Evolutionary conservation across 306 rosid genomes (phyloP).

Genomic region (Cicer cuneatum): DNA sequence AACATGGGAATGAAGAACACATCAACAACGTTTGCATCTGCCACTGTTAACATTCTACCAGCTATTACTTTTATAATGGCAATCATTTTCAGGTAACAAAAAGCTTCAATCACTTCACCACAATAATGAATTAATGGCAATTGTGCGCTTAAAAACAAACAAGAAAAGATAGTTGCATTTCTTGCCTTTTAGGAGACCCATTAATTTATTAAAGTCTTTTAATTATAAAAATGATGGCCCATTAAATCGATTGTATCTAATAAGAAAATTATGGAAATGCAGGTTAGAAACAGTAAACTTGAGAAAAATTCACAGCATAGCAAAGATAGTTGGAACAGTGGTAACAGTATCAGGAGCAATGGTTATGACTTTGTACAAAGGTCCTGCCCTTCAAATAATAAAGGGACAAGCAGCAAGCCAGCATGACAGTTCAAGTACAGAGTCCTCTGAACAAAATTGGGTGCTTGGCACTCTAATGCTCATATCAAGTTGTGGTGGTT

Average conservation of each 20-base stretch:
- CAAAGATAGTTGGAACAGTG: constrained; percentile 81
- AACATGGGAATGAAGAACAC: constrained; percentile 90
- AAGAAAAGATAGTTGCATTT: constrained; percentile 23
- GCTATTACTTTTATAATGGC: constrained; percentile 95
- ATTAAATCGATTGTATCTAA: no score
- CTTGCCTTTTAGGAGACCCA: no score
- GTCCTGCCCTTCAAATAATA: constrained; percentile 65
- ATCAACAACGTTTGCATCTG: constrained; percentile 91
- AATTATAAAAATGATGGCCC: no score
- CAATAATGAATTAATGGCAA: neutral
- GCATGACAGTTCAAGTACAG: constrained; percentile 44
- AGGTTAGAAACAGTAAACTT: constrained; percentile 88
- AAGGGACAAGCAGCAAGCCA: constrained; percentile 43
- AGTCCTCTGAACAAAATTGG: constrained; percentile 71
- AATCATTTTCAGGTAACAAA: constrained; percentile 72
- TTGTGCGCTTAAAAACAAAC: neutral
- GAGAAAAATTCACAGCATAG: constrained; percentile 71
- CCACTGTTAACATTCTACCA: constrained; percentile 76
- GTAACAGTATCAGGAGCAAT: constrained; percentile 88
- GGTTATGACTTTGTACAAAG: constrained; percentile 96
- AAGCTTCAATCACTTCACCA: constrained; percentile 38
- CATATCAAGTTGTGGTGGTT: constrained; percentile 68
- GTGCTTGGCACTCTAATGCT: constrained; percentile 80
- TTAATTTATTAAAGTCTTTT: no score
- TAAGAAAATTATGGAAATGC: neutral